Base-by-base conservation (phyloP, 2,329 filamentous ascomycete genomes). In the Nannizzia gypsea region DNA sequence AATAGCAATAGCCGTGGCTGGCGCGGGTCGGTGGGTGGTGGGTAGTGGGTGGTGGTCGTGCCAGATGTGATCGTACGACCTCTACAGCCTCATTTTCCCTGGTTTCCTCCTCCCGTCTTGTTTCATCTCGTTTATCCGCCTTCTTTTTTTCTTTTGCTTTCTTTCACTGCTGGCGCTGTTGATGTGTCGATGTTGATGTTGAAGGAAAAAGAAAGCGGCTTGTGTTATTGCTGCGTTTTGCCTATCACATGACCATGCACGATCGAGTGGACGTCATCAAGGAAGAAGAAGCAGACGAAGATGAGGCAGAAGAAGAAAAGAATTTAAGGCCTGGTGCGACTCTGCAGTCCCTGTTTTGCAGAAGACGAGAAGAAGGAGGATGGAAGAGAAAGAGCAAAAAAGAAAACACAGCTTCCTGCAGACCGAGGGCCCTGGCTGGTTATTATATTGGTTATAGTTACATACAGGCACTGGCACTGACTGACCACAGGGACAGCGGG, bases 211-310 rank as follows among this genome's bases (percentile, higher is more conserved):
- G 6, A 31, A 31, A 31, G 31, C 31, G 31, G 13, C 0, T n/a
- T 8, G 31, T 13, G 31, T 36, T 36, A 36, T 31, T 8, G 17
- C 17, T 3, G 5, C n/a, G n/a, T n/a, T n/a, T n/a, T 31, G 31
- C 26, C 28, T n/a, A 34, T 54, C 50, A 54, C 50, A 54, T 54
- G 50, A 36, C 44, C 42, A 46, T 46, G 42, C 48, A 52, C 26
- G 26, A n/a, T n/a, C n/a, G n/a, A n/a, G n/a, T n/a, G n/a, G n/a
- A 54, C 50, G 50, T 54, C 50, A 54, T 54, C 26, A 3, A 24
- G 22, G 22, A 34, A 31, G 13, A 34, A 20, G 15, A 8, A 15
- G 13, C 3, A 24, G 17, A 54, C 1, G 15, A 31, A n/a, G 15
- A 54, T 4, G n/a, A 54, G 9, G 26, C 31, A 17, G 15, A 34